Base-by-base conservation (phyloP, 768 basidiomycete genomes). In the Tremella fuciformis region DNA sequence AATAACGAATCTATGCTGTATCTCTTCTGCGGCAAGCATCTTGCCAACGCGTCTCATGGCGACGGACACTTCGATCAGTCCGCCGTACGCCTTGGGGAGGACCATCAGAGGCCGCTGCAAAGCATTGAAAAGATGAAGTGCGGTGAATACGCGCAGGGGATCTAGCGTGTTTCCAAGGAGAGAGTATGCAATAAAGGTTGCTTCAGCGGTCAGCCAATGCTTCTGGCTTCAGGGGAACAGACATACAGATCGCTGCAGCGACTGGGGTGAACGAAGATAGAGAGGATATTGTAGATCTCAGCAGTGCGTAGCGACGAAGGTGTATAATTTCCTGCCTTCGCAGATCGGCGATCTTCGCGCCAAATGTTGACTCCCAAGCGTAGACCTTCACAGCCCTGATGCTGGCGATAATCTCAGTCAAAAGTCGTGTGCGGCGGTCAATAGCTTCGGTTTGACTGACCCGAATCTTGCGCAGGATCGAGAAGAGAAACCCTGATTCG, bases 361-460 rank as follows among this genome's bases (percentile, higher is more conserved):
- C 65, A 41, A 77, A 77, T 50, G 65, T 71, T 24, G 55, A 55
- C 66, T 84, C 84, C 82, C 84, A 86, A 0, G 83, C 83, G 66
- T 84, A 86, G 25, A 81, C 76, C 73, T 87, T 87, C 65, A 87
- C 80, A 3, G 86, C 79, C 2, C 86, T 81, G 55, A 87, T 85
- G 41, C 84, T 84, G 71, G 85, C 84, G 13, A 89, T 75, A 1
- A 88, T 81, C 79, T 83, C 88, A 0, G 82, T 84, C 0, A 83
- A 81, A 22, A 87, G 78, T 13, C 86, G 78, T 9, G 87, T 83
- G 13, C 87, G 82, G 48, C 79, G 79, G 63, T 89, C 88, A 3
- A 86, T 86, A 58, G 86, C 80, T 63, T 82, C 80, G 50, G 87
- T 58, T 55, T 77, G 73, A 4, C 11, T 34, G 29, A 34, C 6